Evolutionary conservation across 1,284 basidiomycete genomes (phyloP), one percentile per base, ranked within the genome.

Genomic region (Sparassis latifolia): DNA sequence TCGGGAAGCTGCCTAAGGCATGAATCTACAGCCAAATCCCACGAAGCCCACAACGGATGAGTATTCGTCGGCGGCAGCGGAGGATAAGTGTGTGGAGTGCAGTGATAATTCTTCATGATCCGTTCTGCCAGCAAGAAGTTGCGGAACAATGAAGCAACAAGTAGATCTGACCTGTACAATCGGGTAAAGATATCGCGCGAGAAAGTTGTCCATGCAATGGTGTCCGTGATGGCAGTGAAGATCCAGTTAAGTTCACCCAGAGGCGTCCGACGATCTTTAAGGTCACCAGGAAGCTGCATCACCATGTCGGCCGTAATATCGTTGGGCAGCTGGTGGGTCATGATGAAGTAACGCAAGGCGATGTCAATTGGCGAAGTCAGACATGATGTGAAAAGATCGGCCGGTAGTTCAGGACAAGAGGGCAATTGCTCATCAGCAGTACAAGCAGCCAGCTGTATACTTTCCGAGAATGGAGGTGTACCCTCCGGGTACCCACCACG

Each of bases 231-330:
- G 40, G 96, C 93, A 2, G 93, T 98, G 71, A 99, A 98, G 60
- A 99, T 98, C 96, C 97, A 99, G 68, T 97, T 97, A 31, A 99
- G 82, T 69, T 99, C 96, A 48, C 96, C 96, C 2, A 99, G 77
- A 0, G 96, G 96, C 2, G 97, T 98, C 29, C 94, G 80, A 33
- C 96, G 80, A 64, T 99, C 96, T 68, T 97, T 97, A 54, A 99
- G 79, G 62, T 97, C 93, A 3, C 97, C 96, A 0, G 96, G 97
- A 20, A 99, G 83, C 64, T 95, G 89, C 80, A 94, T 86, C 38
- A 97, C 89, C 86, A 95, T 92, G 62, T 98, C 94, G 33, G 88
- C 78, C 1, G 86, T 89, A 58, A 92, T 80, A 50, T 80, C 80
- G 53, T 79, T 80, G 2, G 87, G 86, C 4, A 91, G 76, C 20